Base-by-base conservation (phyloP, 305 asterid species). In the Solanum chacoense region DNA sequence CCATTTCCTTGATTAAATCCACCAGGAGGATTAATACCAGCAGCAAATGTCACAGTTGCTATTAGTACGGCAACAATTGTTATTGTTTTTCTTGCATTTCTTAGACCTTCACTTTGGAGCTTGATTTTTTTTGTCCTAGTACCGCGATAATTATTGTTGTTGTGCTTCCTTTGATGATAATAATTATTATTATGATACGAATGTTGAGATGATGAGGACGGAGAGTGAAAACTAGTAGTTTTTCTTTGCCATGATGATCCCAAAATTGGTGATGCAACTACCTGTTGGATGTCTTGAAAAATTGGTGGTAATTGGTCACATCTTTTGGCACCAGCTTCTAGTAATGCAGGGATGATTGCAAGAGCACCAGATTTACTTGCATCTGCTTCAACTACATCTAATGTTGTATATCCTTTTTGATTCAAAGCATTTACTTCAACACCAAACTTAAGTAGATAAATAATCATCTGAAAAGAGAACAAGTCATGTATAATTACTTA, bases 11-110 rank as follows among this genome's bases (percentile, higher is more conserved):
- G 91, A 81, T 74, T 35, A 87, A 92, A 91, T 5, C 95, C 95
- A 3, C 95, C 95, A 1, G 94, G 95, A 10, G 94, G 95, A 89
- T 93, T 93, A 11, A 93, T 40, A 3, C 95, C 94, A 2, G 93
- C 95, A 9, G 94, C 69, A n/a, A 93, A 92, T 5, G 95, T 91
- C 3, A 92, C 93, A 0, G 93, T 91, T 13, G 94, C 93, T 18
- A 93, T 89, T 45, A 91, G 35, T 3, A 92, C 95, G 1, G 95
- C 95, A 0, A 93, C 93, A 1, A 93, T 75, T 42, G 94, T 91
- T n/a, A 93, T 89, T 0, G 92, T 91, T 87, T 93, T 91, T 31
- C 94, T 88, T 7, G 95, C 95, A 37, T 93, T 93, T 34, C 92
- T n/a, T 22, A 91, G 55, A 9, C 93, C 93, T 40, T 92, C 94